These are phyloP conservation scores for Annona squamosa DNA, from an alignment of 164 flowering plant genomes.

Conservation along the genomic window DNA sequence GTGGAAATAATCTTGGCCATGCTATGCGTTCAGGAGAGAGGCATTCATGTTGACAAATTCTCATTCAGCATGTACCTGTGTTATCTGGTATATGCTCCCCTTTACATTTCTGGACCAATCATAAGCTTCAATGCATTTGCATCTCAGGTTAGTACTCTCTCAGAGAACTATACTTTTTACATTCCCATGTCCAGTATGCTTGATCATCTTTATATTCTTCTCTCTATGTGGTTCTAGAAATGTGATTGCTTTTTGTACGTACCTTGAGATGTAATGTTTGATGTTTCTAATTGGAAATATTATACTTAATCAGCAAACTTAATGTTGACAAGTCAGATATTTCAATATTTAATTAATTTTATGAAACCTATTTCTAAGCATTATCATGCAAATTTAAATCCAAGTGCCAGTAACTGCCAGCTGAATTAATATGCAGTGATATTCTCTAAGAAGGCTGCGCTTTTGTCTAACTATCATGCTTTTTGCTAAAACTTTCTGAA, in stretches of 20 bases:
- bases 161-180: neutral
- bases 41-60: slow-evolving; percentile 38
- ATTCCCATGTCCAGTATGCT: neutral
- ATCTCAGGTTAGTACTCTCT: slow-evolving; percentile 59
- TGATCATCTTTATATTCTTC: neutral
- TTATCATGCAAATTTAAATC: too few relatives aligned
- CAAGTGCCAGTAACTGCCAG: neutral
- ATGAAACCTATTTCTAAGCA: too few relatives aligned
- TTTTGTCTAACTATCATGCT: neutral
- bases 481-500: neutral
- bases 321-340: neutral
- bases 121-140: slow-evolving; percentile 90
- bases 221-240: neutral
- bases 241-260: neutral
- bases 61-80: slow-evolving; percentile 58
- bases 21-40: slow-evolving; percentile 53
- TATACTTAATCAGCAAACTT: neutral
- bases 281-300: neutral
- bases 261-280: neutral
- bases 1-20: slow-evolving; percentile 7
- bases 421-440: neutral
- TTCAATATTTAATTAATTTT: neutral
- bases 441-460: neutral
- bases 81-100: slow-evolving; percentile 90
- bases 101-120: slow-evolving; percentile 93